A percentile compares a stretch with the other conserved stretches of the same genome.
phyloP scores from a whole-genome alignment of 2,329 filamentous ascomycete species.

The Huntiella omanensis region DNA sequence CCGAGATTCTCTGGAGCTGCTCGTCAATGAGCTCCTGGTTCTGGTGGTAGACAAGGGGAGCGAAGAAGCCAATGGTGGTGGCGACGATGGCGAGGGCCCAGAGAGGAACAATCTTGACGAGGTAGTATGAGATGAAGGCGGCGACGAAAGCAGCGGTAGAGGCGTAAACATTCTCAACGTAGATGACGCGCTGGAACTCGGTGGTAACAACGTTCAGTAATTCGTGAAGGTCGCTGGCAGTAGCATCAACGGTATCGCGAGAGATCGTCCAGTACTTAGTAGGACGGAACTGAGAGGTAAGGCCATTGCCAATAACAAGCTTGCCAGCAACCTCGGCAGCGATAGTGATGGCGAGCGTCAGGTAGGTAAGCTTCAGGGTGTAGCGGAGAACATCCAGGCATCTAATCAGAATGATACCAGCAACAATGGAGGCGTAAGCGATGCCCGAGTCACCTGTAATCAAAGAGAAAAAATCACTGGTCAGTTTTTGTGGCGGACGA shows the following conservation, averaged over 20 bases:
- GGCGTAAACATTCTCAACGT: constrained; percentile 44
- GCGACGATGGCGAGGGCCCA: constrained; percentile 47
- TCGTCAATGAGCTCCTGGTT: constrained; percentile 53
- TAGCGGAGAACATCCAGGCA: constrained; percentile 50
- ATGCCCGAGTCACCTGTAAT: constrained; percentile 41
- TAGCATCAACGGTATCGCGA: constrained; percentile 38
- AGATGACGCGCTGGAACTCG: constrained; percentile 48
- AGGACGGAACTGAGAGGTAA: constrained; percentile 47
- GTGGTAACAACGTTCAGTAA: constrained; percentile 55
- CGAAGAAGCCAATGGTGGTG: constrained; percentile 40
- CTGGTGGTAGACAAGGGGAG: constrained; percentile 43
- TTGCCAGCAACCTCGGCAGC: constrained; percentile 43
- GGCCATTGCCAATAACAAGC: constrained; percentile 38
- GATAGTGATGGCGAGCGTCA: constrained; percentile 40
- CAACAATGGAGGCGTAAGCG: constrained; percentile 38
- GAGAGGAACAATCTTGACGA: constrained; percentile 51
- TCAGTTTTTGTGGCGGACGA: neutral
- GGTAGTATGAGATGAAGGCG: constrained; percentile 46
- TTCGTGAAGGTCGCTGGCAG: constrained; percentile 47
- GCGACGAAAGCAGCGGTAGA: constrained; percentile 38
- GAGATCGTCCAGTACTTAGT: constrained; percentile 49
- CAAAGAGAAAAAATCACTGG: neutral
- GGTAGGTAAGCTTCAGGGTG: constrained; percentile 45
- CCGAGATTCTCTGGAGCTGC: constrained; percentile 37
- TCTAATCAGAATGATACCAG: constrained; percentile 41